Percentiles rank a stretch among this genome's conserved stretches.
Conservation (phyloP, 768 basidiomycete species). For the Mycena leptocephala region DNA sequence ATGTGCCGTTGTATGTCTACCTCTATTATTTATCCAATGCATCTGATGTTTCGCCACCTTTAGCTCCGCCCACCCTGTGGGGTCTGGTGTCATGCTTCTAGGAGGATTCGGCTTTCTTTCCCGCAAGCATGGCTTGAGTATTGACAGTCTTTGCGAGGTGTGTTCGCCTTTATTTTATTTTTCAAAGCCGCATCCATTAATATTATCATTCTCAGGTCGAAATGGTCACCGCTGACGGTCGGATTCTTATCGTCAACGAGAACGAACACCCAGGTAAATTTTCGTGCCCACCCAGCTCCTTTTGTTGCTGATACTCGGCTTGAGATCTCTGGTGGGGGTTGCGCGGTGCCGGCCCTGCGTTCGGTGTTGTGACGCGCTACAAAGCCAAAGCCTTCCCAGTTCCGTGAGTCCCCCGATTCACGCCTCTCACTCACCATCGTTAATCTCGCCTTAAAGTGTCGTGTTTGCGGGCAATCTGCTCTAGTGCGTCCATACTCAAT, state of each 20-base stretch:
- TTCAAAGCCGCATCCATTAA: background rate
- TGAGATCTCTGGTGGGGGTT: slow-evolving; percentile 92
- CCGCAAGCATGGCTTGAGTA: slow-evolving; percentile 86
- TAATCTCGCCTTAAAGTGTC: slow-evolving; percentile 50
- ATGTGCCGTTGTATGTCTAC: slow-evolving; percentile 80
- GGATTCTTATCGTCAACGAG: slow-evolving; percentile 85
- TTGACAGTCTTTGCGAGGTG: slow-evolving; percentile 92
- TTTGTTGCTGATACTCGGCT: slow-evolving; percentile 1
- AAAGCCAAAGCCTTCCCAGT: slow-evolving; percentile 92
- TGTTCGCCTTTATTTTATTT: background rate
- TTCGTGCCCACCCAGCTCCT: background rate
- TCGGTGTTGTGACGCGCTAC: slow-evolving; percentile 92
- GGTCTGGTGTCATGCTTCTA: slow-evolving; percentile 85
- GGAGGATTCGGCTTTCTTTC: slow-evolving; percentile 94
- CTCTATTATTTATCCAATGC: slow-evolving; percentile 13
- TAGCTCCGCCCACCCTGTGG: slow-evolving; percentile 86
- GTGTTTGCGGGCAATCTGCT: slow-evolving; percentile 95
- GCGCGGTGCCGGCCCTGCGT: slow-evolving; percentile 86
- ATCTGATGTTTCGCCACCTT: slow-evolving; percentile 3
- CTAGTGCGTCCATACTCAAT: slow-evolving; percentile 72
- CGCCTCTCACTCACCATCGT: background rate
- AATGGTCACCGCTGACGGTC: slow-evolving; percentile 92
- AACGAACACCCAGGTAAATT: slow-evolving; percentile 76
- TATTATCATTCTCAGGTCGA: slow-evolving; percentile 55
- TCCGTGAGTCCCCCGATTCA: slow-evolving; percentile 53